Conservation (phyloP, 202 grass and related monocot species). For the Elaeis oleifera region DNA sequence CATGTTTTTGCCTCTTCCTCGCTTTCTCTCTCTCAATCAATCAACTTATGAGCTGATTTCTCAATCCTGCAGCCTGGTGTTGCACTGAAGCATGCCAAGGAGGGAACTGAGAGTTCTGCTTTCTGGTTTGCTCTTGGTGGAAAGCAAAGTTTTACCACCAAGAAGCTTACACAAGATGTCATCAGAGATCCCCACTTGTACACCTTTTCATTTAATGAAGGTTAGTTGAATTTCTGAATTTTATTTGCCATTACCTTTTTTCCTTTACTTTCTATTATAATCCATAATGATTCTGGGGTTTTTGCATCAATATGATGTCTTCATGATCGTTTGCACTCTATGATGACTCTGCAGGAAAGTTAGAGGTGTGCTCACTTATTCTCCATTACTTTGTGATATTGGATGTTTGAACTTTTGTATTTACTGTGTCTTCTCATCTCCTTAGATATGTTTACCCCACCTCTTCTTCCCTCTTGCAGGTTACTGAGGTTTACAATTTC, state of each 20-base stretch:
- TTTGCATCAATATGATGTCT: neutral
- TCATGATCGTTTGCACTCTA: neutral
- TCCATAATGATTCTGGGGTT: conserved; percentile 13
- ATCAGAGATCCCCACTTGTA: conserved; percentile 85
- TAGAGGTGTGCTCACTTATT: conserved; percentile 52
- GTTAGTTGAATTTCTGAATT: conserved; percentile 38
- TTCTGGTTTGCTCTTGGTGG: conserved; percentile 99
- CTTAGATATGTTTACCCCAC: neutral
- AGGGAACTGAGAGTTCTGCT: conserved; percentile 93
- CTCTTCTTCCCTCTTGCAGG: conserved; percentile 34
- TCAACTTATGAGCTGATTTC: conserved; percentile 28
- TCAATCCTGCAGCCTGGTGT: conserved; percentile 58
- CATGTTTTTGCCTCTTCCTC: too few relatives aligned
- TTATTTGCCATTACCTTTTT: conserved; percentile 25
- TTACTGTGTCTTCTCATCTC: conserved; percentile 25
- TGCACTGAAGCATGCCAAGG: conserved; percentile 74
- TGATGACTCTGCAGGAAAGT: conserved; percentile 46
- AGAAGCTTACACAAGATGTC: conserved; percentile 40
- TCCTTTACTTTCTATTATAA: conserved; percentile 32
- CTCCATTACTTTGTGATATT: conserved; percentile 4
- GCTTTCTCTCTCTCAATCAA: neutral
- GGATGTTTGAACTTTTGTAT: conserved; percentile 16
- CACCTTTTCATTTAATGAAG: conserved; percentile 68
- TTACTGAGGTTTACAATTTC: conserved; percentile 91
- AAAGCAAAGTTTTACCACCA: conserved; percentile 77